Conservation (phyloP, 75 land plant species). For the Cryptomeria japonica region DNA sequence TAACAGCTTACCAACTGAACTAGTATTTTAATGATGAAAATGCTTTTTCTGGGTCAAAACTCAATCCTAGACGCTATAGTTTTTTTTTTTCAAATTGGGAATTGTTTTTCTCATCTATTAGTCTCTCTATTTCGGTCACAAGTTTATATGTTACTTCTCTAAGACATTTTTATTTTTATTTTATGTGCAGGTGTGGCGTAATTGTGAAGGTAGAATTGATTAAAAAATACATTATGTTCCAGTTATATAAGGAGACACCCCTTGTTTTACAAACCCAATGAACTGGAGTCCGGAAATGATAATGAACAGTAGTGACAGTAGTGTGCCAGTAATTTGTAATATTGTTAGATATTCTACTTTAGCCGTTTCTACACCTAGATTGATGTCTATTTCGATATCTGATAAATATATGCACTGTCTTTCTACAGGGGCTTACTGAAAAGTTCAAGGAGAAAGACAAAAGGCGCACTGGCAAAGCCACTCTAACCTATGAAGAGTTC, state of each 20-base stretch:
- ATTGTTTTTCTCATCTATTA: neutral
- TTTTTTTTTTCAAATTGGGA: neutral
- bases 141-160: neutral
- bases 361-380: neutral
- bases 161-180: constrained; percentile 10
- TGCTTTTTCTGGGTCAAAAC: neutral
- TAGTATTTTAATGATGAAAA: too few relatives aligned
- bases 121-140: neutral
- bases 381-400: neutral
- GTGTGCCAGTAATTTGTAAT: too few relatives aligned
- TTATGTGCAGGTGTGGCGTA: constrained; percentile 66
- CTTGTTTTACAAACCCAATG: neutral
- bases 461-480: constrained; percentile 53
- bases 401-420: neutral
- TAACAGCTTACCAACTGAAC: too few relatives aligned
- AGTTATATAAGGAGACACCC: too few relatives aligned
- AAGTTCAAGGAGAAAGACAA: constrained; percentile 86
- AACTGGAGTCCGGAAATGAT: too few relatives aligned
- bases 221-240: too few relatives aligned
- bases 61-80: neutral
- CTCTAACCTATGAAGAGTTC: constrained; percentile 74
- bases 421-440: constrained; percentile 77
- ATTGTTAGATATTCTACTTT: neutral
- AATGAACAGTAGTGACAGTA: too few relatives aligned
- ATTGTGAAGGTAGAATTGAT: constrained; percentile 62